Percentiles rank a stretch among this genome's conserved stretches.
phyloP scores from a whole-genome alignment of 768 basidiomycete genomes.

The Rhodosporidiobolus sp. region DNA sequence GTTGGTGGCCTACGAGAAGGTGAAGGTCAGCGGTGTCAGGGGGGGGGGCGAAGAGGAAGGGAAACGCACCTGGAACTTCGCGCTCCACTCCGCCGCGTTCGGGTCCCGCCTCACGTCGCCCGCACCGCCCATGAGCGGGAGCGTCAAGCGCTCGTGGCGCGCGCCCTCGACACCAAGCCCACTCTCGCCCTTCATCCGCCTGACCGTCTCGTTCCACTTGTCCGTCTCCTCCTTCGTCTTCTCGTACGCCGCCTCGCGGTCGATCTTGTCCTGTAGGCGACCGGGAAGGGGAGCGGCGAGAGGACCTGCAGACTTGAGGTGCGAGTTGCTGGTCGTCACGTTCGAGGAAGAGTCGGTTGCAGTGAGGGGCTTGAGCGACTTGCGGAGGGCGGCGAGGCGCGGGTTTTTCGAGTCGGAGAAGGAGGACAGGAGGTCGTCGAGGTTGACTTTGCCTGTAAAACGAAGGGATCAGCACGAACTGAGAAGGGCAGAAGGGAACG shows the following conservation, averaged over 20 bases:
- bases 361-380: slow-evolving; percentile 42
- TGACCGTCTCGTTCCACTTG: slow-evolving; percentile 92
- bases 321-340: slow-evolving; percentile 32
- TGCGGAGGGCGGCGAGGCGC: slow-evolving; percentile 42
- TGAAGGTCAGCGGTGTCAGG: neutral
- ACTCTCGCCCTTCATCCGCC: slow-evolving; percentile 76
- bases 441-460: slow-evolving; percentile 33
- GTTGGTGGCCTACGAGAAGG: slow-evolving; percentile 60
- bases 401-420: slow-evolving; percentile 48
- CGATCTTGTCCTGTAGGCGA: slow-evolving; percentile 79
- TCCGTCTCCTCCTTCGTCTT: slow-evolving; percentile 86
- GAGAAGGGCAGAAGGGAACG: neutral
- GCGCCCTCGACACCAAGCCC: slow-evolving; percentile 45
- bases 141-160: slow-evolving; percentile 38
- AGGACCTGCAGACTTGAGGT: slow-evolving; percentile 45
- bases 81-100: slow-evolving; percentile 71
- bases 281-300: slow-evolving; percentile 81
- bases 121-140: slow-evolving; percentile 32
- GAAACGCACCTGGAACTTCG: slow-evolving; percentile 72
- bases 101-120: slow-evolving; percentile 43
- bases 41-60: neutral
- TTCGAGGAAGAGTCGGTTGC: slow-evolving; percentile 15
- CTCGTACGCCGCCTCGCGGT: slow-evolving; percentile 91
- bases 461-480: neutral
- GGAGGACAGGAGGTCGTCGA: slow-evolving; percentile 40